Conservation (phyloP, 2,329 filamentous ascomycete species). For the Fusarium pseudocircinatum region DNA sequence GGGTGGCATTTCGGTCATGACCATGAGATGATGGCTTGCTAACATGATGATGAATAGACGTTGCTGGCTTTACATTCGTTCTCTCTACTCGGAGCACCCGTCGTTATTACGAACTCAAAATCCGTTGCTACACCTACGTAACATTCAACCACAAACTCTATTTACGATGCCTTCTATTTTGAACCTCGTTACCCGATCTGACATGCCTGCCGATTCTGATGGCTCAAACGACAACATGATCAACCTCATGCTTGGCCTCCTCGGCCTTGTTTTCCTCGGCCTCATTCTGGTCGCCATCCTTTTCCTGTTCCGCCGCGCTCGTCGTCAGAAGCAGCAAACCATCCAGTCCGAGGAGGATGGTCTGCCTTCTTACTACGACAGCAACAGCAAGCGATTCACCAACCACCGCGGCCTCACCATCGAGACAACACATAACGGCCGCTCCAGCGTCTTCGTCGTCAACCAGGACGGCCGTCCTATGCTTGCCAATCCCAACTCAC, state of each 20-base stretch:
- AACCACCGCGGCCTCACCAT: slow-evolving; percentile 67
- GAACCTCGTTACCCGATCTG: slow-evolving; percentile 35
- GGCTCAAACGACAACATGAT: slow-evolving; percentile 68
- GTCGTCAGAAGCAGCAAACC: slow-evolving; percentile 59
- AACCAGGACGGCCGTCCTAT: slow-evolving; percentile 80
- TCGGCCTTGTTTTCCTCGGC: slow-evolving; percentile 79
- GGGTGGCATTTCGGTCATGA: slow-evolving; percentile 2
- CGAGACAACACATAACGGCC: slow-evolving; percentile 63
- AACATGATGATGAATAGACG: slow-evolving; percentile 37
- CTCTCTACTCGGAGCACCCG: slow-evolving; percentile 31
- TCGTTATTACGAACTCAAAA: slow-evolving; percentile 30
- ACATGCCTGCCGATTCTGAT: slow-evolving; percentile 51
- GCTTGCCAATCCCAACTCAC: slow-evolving; percentile 77
- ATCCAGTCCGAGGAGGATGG: slow-evolving; percentile 52
- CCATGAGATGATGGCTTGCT: slow-evolving; percentile 21
- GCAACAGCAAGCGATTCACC: slow-evolving; percentile 57
- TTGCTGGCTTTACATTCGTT: slow-evolving; percentile 32
- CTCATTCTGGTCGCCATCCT: slow-evolving; percentile 75
- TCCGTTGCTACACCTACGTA: slow-evolving; percentile 18
- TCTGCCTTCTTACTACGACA: slow-evolving; percentile 76
- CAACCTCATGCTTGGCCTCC: slow-evolving; percentile 80
- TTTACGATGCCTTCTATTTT: slow-evolving; percentile 41
- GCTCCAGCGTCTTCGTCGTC: slow-evolving; percentile 79
- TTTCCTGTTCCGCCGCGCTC: slow-evolving; percentile 75
- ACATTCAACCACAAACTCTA: slow-evolving; percentile 24